phyloP scores from a whole-genome alignment of 371 early-diverging fungal genomes.

The Gilbertella persicaria region DNA sequence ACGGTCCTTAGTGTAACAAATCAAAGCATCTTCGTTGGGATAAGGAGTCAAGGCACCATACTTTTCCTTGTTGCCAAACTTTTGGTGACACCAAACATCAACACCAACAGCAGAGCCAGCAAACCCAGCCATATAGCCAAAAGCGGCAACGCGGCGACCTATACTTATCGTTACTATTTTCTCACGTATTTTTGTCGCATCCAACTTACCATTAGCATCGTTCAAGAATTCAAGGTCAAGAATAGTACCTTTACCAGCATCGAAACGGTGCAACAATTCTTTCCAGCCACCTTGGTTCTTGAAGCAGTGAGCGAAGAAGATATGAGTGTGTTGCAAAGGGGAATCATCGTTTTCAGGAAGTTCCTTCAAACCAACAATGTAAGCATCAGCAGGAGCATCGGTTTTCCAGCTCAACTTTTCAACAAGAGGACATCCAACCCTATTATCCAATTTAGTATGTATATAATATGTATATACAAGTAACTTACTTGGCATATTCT shows the following conservation, averaged over 20 bases:
- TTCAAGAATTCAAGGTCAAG: slow-evolving; percentile 94
- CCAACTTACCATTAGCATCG: slow-evolving; percentile 65
- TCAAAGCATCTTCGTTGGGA: slow-evolving; percentile 81
- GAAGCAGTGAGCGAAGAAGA: slow-evolving; percentile 98
- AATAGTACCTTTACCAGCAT: slow-evolving; percentile 84
- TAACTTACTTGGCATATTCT: slow-evolving; percentile 78
- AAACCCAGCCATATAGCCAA: slow-evolving; percentile 97
- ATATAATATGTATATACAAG: neutral
- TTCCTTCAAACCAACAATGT: slow-evolving; percentile 95
- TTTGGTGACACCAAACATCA: slow-evolving; percentile 90
- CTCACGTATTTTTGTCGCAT: neutral
- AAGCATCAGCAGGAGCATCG: slow-evolving; percentile 84
- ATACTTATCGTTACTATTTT: no score
- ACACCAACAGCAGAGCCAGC: slow-evolving; percentile 93
- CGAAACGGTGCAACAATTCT: slow-evolving; percentile 84
- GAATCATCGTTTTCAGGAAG: slow-evolving; percentile 91
- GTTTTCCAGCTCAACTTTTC: slow-evolving; percentile 81
- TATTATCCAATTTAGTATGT: no score
- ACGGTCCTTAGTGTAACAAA: slow-evolving; percentile 70
- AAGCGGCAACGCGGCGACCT: slow-evolving; percentile 95
- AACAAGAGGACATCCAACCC: slow-evolving; percentile 82
- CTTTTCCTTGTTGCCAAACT: slow-evolving; percentile 39
- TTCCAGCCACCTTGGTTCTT: slow-evolving; percentile 96
- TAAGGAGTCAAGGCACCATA: slow-evolving; percentile 82
- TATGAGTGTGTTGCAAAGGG: slow-evolving; percentile 93